These are phyloP conservation scores for Hygrophila difformis DNA, from an alignment of 257 asterid genomes.

Conservation along the genomic window DNA sequence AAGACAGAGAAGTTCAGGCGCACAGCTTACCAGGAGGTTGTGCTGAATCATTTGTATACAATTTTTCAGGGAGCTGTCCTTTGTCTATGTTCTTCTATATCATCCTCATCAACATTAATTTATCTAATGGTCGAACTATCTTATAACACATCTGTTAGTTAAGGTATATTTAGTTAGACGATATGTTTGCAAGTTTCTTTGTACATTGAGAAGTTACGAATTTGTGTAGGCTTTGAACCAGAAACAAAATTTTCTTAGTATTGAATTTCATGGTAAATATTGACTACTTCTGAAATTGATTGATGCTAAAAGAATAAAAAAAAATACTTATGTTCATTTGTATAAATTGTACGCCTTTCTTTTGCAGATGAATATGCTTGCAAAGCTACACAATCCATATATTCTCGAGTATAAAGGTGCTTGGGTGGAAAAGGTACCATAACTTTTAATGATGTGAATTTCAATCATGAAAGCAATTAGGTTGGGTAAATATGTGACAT, in stretches of 20 bases:
- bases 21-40: slow-evolving; percentile 78
- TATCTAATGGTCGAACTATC: too few species aligned
- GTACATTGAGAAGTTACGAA: background rate
- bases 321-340: background rate
- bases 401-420: slow-evolving; percentile 79
- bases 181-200: too few species aligned
- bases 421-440: slow-evolving; percentile 85
- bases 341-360: background rate
- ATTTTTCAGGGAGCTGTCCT: too few species aligned
- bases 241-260: too few species aligned
- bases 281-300: background rate
- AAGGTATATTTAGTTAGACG: too few species aligned
- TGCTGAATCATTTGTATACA: background rate
- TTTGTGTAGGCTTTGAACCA: too few species aligned
- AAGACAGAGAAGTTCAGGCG: slow-evolving; percentile 74
- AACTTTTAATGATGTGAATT: background rate
- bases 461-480: background rate
- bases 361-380: slow-evolving; percentile 65
- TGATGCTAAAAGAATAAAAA: too few species aligned
- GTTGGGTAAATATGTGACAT: background rate
- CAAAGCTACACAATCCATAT: slow-evolving; percentile 71
- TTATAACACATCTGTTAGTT: too few species aligned
- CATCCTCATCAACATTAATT: too few species aligned
- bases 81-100: too few species aligned
- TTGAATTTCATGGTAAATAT: background rate